phyloP scores from a whole-genome alignment of 495 filamentous ascomycete genomes.

The Neurospora sp. region DNA sequence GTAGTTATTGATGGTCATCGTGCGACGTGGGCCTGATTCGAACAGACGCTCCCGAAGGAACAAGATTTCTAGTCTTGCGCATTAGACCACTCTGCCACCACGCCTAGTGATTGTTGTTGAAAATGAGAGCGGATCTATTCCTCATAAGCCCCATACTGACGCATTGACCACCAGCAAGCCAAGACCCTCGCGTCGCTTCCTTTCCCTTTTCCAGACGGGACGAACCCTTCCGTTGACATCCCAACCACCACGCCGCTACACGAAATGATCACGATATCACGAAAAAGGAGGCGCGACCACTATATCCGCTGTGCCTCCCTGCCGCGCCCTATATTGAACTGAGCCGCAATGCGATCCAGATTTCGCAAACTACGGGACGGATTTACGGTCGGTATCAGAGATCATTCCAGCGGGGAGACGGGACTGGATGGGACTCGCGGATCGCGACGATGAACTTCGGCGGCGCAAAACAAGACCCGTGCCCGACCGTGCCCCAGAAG shows the following conservation, averaged over 20 bases:
- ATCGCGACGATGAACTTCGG: neutral
- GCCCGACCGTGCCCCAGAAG: neutral
- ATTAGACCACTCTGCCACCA: neutral
- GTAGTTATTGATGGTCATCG: neutral
- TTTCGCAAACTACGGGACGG: neutral
- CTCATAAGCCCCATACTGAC: neutral
- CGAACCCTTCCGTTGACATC: neutral
- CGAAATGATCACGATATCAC: neutral
- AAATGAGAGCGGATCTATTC: accelerated
- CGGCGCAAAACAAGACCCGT: neutral
- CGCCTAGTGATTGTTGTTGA: neutral
- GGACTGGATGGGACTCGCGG: neutral
- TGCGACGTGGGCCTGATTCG: neutral
- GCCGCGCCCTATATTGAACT: neutral
- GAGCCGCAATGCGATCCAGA: neutral
- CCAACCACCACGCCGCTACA: neutral
- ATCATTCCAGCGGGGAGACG: neutral
- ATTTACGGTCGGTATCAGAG: neutral
- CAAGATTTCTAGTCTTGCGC: neutral
- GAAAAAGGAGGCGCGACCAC: neutral
- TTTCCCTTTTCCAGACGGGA: neutral
- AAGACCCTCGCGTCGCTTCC: neutral
- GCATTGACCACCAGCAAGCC: neutral
- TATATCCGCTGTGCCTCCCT: neutral
- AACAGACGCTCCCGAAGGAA: neutral